Evolutionary conservation across 805 yeast genomes (phyloP), one percentile per base, ranked within the genome.

Genomic region (Teunomyces gatunensis): DNA sequence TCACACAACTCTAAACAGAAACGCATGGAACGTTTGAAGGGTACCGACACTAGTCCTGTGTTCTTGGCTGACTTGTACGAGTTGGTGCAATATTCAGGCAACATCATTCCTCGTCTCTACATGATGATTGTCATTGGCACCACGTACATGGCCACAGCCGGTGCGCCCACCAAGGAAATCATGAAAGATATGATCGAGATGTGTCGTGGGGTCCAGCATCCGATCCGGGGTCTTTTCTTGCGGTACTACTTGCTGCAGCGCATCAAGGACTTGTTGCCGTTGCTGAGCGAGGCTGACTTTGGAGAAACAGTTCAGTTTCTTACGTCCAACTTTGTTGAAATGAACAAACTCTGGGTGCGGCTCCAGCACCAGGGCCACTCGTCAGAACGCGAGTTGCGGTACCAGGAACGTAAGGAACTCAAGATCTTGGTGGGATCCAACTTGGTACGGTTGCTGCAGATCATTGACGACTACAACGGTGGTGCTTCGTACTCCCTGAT

Each of bases 311-410:
- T 89, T 36, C 82, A 84, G 48, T 92, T 91, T 60, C 79, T 91
- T 30, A 77, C 89, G 45, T 81, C 88, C 15, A 94, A 94, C 64
- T 94, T 94, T 64, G 83, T 92, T 48, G 99, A 94, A 64, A 94
- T 94, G 99, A 94, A 94, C 71, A 94, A 94, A 65, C 74, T 94
- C 41, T 94, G 99, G 99, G 98, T 94, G 3, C 79, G 99, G 44
- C 73, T 91, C 54, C 98, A 92, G 68, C 96, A 91, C 63, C 96
- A 90, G 66, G 98, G 98, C 1, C 96, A 89, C 52, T 80, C 92
- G 3, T 79, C 87, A 36, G 97, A 92, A 57, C 78, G 88, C 34
- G 81, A 75, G 33, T 80, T 85, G 63, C 77, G 97, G 47, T 79
- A 77, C 18, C 77, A 75, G 50, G 98, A 94, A 67, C 77, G 99